Conservation (phyloP, 140 eudicot genomes). For the Cichorium intybus region DNA sequence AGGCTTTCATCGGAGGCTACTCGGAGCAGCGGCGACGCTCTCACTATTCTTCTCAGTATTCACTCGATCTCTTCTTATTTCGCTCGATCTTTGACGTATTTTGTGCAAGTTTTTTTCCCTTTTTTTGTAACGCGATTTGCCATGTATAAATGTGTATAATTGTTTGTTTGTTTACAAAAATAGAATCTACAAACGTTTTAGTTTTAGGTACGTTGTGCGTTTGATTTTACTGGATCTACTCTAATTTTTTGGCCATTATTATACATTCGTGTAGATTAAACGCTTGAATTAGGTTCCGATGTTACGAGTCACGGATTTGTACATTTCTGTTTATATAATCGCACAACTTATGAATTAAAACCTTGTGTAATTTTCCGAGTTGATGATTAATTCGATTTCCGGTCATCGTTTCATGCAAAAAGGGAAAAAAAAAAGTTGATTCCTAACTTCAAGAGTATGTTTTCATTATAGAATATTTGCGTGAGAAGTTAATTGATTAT, state of each 20-base stretch:
- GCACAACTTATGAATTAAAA: not conserved
- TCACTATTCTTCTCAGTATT: not conserved
- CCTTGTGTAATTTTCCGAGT: not conserved
- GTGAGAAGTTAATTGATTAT: conserved; percentile 4
- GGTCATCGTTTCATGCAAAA: not conserved
- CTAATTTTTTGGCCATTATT: not conserved
- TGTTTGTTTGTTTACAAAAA: conserved; percentile 1
- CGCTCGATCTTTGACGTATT: not conserved
- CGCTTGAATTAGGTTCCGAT: conserved; percentile 12
- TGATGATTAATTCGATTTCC: conserved; percentile 7
- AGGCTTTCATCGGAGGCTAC: conserved; percentile 8
- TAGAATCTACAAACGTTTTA: not conserved
- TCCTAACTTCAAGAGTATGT: conserved; percentile 1
- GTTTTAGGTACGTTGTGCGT: conserved; percentile 3
- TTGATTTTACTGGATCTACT: conserved; percentile 6
- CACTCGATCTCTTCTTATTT: conserved; percentile 5
- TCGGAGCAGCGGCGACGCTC: conserved; percentile 9
- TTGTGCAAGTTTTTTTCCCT: conserved; percentile 12
- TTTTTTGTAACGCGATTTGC: too few relatives aligned
- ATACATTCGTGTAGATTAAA: not conserved
- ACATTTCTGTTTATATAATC: not conserved
- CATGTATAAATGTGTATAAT: not conserved
- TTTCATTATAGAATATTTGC: not conserved
- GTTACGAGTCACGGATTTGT: not conserved
- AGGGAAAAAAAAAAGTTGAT: not conserved